Evolutionary conservation across 306 rosid genomes (phyloP).

Genomic region (Cucumis melo): DNA sequence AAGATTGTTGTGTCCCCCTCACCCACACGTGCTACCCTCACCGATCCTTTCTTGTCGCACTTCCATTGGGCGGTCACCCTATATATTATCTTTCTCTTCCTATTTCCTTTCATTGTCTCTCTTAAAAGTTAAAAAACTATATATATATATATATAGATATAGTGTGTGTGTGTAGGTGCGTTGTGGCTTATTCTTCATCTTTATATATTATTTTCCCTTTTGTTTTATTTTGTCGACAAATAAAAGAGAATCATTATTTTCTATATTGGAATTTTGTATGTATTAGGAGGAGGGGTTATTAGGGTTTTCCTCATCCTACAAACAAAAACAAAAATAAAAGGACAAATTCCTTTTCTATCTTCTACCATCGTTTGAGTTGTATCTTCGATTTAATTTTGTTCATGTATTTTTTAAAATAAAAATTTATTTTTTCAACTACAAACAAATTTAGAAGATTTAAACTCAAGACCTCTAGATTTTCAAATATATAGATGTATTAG

Average conservation of each 20-base stretch:
- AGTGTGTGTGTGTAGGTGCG: too few species aligned
- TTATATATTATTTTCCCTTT: not conserved
- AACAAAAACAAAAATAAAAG: not conserved
- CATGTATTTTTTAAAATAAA: too few species aligned
- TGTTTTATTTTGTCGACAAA: not conserved
- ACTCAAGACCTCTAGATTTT: too few species aligned
- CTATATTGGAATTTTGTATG: not conserved
- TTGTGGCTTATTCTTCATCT: not conserved
- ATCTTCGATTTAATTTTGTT: too few species aligned
- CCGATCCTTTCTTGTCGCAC: not conserved
- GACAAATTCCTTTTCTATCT: not conserved
- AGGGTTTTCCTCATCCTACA: not conserved
- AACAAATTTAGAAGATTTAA: too few species aligned
- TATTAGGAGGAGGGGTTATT: not conserved
- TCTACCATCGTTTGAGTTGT: too few species aligned
- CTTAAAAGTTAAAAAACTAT: too few species aligned
- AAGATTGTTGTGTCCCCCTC: constrained; percentile 2
- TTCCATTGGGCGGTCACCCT: not conserved
- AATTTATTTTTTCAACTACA: too few species aligned
- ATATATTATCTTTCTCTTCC: not conserved
- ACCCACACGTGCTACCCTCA: not conserved
- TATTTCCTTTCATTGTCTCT: not conserved
- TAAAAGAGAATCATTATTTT: not conserved
- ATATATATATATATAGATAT: not conserved
- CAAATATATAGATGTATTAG: too few species aligned